phyloP scores from a whole-genome alignment of 768 basidiomycete species.

The Boletellus ananiceps region DNA sequence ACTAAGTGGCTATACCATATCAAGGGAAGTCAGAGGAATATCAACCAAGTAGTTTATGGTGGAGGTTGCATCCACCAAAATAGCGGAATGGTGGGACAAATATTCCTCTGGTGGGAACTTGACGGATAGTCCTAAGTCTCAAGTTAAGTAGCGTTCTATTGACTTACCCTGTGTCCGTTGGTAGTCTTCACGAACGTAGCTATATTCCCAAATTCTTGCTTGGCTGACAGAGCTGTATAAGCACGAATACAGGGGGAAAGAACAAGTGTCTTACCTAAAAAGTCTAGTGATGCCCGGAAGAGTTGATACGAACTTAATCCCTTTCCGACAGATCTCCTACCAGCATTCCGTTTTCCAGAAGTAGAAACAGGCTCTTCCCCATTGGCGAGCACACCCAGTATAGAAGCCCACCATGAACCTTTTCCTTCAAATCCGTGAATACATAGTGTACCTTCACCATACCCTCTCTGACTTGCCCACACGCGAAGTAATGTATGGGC shows the following conservation, averaged over 20 bases:
- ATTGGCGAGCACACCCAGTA: constrained; percentile 55
- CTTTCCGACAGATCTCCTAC: constrained; percentile 61
- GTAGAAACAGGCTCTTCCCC: constrained; percentile 55
- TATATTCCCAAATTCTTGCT: constrained; percentile 58
- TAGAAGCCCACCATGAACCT: constrained; percentile 63
- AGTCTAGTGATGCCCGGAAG: constrained; percentile 79
- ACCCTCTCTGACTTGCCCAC: constrained; percentile 89
- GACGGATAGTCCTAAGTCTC: not conserved
- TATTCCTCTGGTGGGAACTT: constrained; percentile 64
- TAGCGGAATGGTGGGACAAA: constrained; percentile 41
- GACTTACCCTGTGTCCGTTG: constrained; percentile 50
- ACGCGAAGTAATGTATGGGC: constrained; percentile 77
- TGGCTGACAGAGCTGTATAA: constrained; percentile 43
- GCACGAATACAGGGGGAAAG: not conserved
- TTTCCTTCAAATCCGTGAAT: constrained; percentile 66
- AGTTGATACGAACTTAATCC: constrained; percentile 90
- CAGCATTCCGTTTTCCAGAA: constrained; percentile 24
- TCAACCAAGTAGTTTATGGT: constrained; percentile 72
- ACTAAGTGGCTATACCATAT: constrained; percentile 49
- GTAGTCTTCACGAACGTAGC: constrained; percentile 56
- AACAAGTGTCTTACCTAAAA: constrained; percentile 55
- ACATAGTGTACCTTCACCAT: constrained; percentile 54
- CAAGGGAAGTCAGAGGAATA: constrained; percentile 72
- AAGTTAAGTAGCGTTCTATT: not conserved
- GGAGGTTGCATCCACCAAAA: constrained; percentile 78